Evolutionary conservation across 164 flowering plant genomes (phyloP).

Genomic region (Pachysandra terminalis): DNA sequence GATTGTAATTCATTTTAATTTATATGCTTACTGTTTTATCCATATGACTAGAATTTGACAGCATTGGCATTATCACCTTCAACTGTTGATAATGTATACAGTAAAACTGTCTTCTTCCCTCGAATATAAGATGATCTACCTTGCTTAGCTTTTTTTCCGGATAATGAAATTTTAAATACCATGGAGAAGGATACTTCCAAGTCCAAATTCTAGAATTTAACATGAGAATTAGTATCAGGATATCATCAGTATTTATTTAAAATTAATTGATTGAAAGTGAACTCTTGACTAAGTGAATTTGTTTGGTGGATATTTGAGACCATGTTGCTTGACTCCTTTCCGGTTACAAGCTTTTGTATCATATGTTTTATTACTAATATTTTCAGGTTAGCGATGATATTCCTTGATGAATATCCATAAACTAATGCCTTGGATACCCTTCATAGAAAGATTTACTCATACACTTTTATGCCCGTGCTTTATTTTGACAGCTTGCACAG

Average conservation of each 20-base stretch:
- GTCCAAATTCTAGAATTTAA: background rate
- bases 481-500: constrained; percentile 74
- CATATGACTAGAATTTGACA: no score
- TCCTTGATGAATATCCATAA: background rate
- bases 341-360: no score
- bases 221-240: background rate
- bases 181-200: background rate
- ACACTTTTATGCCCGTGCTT: background rate
- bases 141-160: background rate
- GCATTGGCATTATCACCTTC: no score
- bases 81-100: background rate
- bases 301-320: no score
- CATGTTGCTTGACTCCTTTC: no score
- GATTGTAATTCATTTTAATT: no score
- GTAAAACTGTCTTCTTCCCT: background rate
- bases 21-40: no score
- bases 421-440: background rate
- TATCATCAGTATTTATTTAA: no score
- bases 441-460: background rate
- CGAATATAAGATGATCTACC: background rate
- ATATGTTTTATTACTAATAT: no score
- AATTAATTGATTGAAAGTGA: no score
- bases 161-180: background rate
- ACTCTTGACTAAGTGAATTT: no score
- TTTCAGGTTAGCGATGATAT: no score